A percentile compares a stretch with the other conserved stretches of the same genome.
phyloP scores from a whole-genome alignment of 2,329 filamentous ascomycete genomes.

The Colletotrichum sansevieriae region DNA sequence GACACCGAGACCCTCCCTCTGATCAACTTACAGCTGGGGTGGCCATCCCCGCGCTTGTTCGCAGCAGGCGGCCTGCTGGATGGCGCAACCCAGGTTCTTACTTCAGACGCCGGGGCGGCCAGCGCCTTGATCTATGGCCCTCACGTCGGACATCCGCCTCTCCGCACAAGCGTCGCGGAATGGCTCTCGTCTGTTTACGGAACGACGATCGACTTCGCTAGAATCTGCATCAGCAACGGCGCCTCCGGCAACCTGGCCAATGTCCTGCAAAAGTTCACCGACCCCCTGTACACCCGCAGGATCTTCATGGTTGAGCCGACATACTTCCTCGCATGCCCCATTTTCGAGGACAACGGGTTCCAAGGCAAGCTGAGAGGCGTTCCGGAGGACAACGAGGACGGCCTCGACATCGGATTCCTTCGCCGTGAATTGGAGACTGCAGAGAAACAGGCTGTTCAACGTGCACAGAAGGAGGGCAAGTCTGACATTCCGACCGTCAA shows the following conservation, averaged over 20 bases:
- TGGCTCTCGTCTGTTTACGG: slow-evolving; percentile 78
- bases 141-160: slow-evolving; percentile 77
- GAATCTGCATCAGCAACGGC: slow-evolving; percentile 86
- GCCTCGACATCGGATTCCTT: slow-evolving; percentile 72
- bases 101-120: slow-evolving; percentile 67
- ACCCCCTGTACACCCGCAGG: slow-evolving; percentile 73
- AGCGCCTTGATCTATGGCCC: slow-evolving; percentile 83
- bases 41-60: slow-evolving; percentile 75
- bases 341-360: slow-evolving; percentile 87
- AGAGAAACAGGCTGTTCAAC: no score
- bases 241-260: slow-evolving; percentile 86
- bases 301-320: slow-evolving; percentile 87
- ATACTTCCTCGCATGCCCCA: slow-evolving; percentile 83
- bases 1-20: slow-evolving; percentile 43
- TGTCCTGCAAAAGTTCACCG: slow-evolving; percentile 83
- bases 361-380: slow-evolving; percentile 74
- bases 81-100: slow-evolving; percentile 73
- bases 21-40: slow-evolving; percentile 77
- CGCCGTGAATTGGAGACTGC: no score
- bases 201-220: slow-evolving; percentile 57
- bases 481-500: no score
- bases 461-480: no score
- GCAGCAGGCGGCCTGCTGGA: slow-evolving; percentile 72
- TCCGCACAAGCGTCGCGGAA: slow-evolving; percentile 75
- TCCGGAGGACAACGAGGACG: slow-evolving; percentile 79